Conservation (phyloP, 1,284 basidiomycete genomes). For the Taiwanofungus camphoratus region DNA sequence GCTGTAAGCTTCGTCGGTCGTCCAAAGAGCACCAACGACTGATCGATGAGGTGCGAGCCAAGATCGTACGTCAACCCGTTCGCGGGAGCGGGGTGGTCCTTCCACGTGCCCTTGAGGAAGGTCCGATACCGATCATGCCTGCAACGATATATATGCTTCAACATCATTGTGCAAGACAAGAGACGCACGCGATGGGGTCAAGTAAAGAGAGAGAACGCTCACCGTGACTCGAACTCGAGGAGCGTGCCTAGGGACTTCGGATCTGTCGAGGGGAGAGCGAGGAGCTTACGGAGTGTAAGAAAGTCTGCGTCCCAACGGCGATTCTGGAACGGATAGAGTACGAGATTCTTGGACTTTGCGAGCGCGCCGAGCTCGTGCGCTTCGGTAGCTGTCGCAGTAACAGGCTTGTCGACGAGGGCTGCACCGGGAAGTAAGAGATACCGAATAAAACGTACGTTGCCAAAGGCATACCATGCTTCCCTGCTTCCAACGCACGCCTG, state of each 20-base stretch:
- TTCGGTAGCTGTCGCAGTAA: slow-evolving; percentile 61
- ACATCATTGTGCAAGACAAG: no score
- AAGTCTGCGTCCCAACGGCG: slow-evolving; percentile 82
- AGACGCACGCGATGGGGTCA: background rate
- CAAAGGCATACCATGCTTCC: slow-evolving; percentile 63
- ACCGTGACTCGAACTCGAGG: slow-evolving; percentile 73
- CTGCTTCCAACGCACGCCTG: slow-evolving; percentile 61
- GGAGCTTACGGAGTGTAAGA: slow-evolving; percentile 63
- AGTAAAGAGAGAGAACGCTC: slow-evolving; percentile 18
- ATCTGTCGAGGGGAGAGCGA: slow-evolving; percentile 47
- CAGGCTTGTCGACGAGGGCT: slow-evolving; percentile 83
- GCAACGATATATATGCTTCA: no score
- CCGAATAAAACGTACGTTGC: background rate
- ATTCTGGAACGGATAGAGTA: slow-evolving; percentile 80
- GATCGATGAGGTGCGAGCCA: slow-evolving; percentile 74
- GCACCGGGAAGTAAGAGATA: slow-evolving; percentile 1
- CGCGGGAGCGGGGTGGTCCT: slow-evolving; percentile 49
- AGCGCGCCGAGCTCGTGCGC: slow-evolving; percentile 63
- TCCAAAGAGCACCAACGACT: slow-evolving; percentile 73
- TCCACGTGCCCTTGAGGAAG: slow-evolving; percentile 65
- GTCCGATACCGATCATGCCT: slow-evolving; percentile 78
- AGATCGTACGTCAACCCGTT: slow-evolving; percentile 59
- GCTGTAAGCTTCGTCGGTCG: slow-evolving; percentile 65
- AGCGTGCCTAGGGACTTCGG: slow-evolving; percentile 54
- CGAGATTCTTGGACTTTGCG: slow-evolving; percentile 58